phyloP scores from a whole-genome alignment of 208 protist genomes.

The Crithidia fasciculata region DNA sequence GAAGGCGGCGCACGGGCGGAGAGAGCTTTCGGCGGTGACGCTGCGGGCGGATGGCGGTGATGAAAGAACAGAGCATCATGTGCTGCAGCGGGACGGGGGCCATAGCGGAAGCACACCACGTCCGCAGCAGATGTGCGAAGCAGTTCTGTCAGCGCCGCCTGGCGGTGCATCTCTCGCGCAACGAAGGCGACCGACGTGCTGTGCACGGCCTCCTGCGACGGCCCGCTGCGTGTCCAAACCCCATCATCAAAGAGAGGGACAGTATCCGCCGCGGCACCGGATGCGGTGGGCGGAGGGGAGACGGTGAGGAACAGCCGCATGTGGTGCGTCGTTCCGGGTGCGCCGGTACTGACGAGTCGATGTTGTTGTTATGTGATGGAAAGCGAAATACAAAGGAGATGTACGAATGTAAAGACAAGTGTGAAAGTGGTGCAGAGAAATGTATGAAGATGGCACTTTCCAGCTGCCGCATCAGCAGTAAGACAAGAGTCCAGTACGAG shows the following conservation, averaged over 20 bases:
- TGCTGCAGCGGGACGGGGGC: constrained; percentile 11
- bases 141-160: constrained; percentile 12
- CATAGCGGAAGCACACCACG: constrained; percentile 29
- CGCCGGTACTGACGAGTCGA: too few species aligned
- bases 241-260: constrained; percentile 24
- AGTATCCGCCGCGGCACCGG: background rate
- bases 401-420: background rate
- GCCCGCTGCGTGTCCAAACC: constrained; percentile 22
- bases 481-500: too few species aligned
- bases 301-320: constrained; percentile 23
- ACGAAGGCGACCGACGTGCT: constrained; percentile 17
- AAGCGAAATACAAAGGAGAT: background rate
- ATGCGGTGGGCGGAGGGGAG: background rate
- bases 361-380: background rate
- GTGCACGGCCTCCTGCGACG: constrained; percentile 4
- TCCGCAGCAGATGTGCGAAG: background rate
- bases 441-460: too few species aligned
- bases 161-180: constrained; percentile 17
- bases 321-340: too few species aligned
- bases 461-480: too few species aligned
- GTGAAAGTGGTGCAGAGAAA: background rate
- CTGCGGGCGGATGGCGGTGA: background rate
- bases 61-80: constrained; percentile 24
- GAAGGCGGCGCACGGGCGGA: background rate
- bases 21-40: background rate